Evolutionary conservation across 257 asterid genomes (phyloP), one percentile per base, ranked within the genome.

Genomic region (Oldenlandia corymbosa): DNA sequence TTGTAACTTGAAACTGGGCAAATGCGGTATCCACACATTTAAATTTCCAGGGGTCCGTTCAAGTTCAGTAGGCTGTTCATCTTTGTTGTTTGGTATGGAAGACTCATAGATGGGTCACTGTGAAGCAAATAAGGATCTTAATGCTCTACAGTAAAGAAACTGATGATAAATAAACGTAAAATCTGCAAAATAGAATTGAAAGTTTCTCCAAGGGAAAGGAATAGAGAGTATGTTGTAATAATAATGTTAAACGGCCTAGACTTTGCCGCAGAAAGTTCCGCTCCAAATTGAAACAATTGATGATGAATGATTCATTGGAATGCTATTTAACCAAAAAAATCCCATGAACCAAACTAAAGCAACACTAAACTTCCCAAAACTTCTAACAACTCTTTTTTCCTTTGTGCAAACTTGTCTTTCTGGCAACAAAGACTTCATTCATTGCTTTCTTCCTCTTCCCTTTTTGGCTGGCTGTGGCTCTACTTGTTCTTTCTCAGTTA

Each of bases 361-460:
- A 34, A 28, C 58, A 49, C 48, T 36, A 49, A 10, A 45, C 18
- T 39, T 41, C n/a, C 54, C 47, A 27, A 68, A 68, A 67, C 14
- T 63, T 20, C 10, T 36, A n/a, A n/a, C 21, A 20, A 42, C 51
- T 47, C 24, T 30, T 60, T 8, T 2, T 18, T 34, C 13, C 13
- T 23, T 18, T 49, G 4, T 14, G 16, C 51, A 59, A 60, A 34
- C 51, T 34, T 57, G 20, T 28, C 23, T 3, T 5, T 7, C 26
- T 34, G 57, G 39, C 63, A 18, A 28, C 27, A 45, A 66, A 54
- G 45, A 64, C 10, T 39, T 79, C 79, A 84, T 39, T 79, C 79
- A 84, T 69, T 86, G 91, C 58, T 86, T 86, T 76, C 95, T 69
- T 58, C 91, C 88, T 83, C 91, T 80, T 23, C 91, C 91, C 78